Conservation (phyloP, 441 rosid species). For the Isatis lusitanica region DNA sequence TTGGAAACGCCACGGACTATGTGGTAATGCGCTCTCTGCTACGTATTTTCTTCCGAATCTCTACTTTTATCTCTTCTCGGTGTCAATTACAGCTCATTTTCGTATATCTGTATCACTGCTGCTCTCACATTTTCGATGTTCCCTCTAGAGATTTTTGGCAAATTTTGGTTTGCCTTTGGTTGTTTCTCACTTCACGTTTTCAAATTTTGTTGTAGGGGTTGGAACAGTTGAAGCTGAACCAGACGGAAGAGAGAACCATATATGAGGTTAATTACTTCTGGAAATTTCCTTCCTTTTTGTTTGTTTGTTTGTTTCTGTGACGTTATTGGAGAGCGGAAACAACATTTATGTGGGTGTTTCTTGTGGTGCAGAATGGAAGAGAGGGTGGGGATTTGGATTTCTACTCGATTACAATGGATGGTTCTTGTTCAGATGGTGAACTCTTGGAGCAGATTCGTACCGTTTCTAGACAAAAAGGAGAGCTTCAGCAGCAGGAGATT, state of each 20-base stretch:
- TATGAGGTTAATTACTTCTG: conserved; percentile 60
- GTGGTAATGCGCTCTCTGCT: conserved; percentile 35
- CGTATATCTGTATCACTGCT: neutral
- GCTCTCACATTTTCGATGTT: neutral
- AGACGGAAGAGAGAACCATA: conserved; percentile 75
- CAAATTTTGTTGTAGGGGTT: conserved; percentile 44
- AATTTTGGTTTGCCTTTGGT: neutral
- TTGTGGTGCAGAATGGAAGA: conserved; percentile 80
- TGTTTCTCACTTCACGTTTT: neutral
- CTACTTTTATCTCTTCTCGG: neutral
- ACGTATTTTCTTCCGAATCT: neutral
- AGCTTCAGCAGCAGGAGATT: conserved; percentile 75
- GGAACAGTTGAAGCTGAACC: conserved; percentile 64
- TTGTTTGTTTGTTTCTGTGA: neutral
- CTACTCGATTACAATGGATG: conserved; percentile 44
- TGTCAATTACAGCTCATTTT: neutral
- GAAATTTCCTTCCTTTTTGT: neutral
- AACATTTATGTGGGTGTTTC: conserved; percentile 33
- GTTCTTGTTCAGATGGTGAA: conserved; percentile 50
- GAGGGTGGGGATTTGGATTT: conserved; percentile 41
- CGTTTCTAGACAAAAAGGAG: conserved; percentile 70
- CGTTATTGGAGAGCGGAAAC: neutral
- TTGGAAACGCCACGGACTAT: conserved; percentile 58
- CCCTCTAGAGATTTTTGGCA: neutral
- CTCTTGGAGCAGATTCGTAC: conserved; percentile 65